Evolutionary conservation across 768 basidiomycete species (phyloP).

Genomic region (Botryobasidium botryosum): DNA sequence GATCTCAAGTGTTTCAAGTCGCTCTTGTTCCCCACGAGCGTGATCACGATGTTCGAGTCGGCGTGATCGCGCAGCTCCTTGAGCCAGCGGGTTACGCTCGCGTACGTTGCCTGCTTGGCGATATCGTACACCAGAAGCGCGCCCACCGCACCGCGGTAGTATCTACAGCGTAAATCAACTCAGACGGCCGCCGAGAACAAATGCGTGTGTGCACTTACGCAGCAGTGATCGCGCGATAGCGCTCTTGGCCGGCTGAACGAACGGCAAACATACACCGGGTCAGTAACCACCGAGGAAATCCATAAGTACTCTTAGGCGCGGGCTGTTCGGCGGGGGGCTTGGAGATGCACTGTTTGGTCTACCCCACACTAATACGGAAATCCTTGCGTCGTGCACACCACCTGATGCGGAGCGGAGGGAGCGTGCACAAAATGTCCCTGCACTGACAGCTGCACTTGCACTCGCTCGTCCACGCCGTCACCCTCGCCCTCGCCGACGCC

Average conservation of each 20-base stretch:
- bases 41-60: constrained; percentile 83
- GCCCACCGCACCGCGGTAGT: constrained; percentile 93
- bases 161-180: constrained; percentile 30
- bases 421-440: too few species aligned
- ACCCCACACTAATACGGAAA: too few species aligned
- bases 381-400: too few species aligned
- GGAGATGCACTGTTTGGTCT: too few species aligned
- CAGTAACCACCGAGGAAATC: background rate
- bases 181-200: background rate
- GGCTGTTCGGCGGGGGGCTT: too few species aligned
- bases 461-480: too few species aligned
- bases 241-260: constrained; percentile 34
- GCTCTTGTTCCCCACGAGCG: constrained; percentile 97
- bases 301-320: background rate
- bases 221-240: constrained; percentile 34
- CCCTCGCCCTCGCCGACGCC: too few species aligned
- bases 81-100: constrained; percentile 88
- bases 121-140: constrained; percentile 91
- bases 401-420: too few species aligned
- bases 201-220: constrained; percentile 19
- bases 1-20: constrained; percentile 96
- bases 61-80: constrained; percentile 96
- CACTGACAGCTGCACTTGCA: too few species aligned
- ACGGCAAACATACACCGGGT: too few species aligned
- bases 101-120: constrained; percentile 85